phyloP scores from a whole-genome alignment of 169 alveolate genomes.

The Eimeria necatrix region DNA sequence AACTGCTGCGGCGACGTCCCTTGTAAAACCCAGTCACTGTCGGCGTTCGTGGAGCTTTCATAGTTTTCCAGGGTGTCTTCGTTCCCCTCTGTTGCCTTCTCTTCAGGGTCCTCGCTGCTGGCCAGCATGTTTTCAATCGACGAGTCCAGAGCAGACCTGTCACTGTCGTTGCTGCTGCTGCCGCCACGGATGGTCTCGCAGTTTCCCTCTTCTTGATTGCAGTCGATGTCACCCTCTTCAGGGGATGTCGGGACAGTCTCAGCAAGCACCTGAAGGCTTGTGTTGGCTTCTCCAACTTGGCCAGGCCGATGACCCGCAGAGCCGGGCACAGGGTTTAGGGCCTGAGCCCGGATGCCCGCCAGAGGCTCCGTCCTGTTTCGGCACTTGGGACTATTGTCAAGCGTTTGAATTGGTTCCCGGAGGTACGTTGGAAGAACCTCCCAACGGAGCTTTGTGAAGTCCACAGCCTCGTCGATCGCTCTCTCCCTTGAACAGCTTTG shows the following conservation, averaged over 20 bases:
- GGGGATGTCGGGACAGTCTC: no score
- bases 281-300: no score
- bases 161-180: background rate
- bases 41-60: background rate
- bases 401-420: background rate
- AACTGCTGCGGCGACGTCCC: background rate
- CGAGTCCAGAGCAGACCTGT: background rate
- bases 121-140: background rate
- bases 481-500: background rate
- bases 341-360: slow-evolving; percentile 25
- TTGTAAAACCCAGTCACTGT: slow-evolving; percentile 13
- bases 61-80: background rate
- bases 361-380: background rate
- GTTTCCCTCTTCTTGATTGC: background rate
- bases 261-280: no score
- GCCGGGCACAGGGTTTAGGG: no score
- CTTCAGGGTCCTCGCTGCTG: background rate
- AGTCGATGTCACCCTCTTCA: no score
- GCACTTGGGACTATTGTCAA: background rate
- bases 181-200: background rate
- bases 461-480: background rate
- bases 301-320: no score
- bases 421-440: slow-evolving; percentile 21
- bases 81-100: background rate
- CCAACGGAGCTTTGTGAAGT: slow-evolving; percentile 15